Percentiles rank a stretch among this genome's conserved stretches.
These are phyloP conservation scores for Tolypocladium album DNA, from an alignment of 2,329 filamentous ascomycete genomes.

Conservation along the genomic window DNA sequence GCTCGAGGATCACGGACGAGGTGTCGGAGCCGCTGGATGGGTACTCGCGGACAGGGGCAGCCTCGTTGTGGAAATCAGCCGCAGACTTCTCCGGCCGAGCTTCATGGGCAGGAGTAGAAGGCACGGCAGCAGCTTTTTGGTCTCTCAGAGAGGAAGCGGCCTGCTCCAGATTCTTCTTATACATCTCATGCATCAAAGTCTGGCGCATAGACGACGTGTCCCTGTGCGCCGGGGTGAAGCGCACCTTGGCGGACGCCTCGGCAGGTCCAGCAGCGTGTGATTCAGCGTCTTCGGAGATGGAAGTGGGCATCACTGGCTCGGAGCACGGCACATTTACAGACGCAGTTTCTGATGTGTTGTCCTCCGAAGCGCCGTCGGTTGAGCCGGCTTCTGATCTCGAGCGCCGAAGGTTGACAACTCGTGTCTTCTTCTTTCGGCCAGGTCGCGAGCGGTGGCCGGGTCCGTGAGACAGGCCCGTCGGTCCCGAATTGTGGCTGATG, in stretches of 20 bases:
- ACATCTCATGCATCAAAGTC: conserved; percentile 13
- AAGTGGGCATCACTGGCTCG: conserved; percentile 44
- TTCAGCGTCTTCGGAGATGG: conserved; percentile 49
- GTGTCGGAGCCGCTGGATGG: conserved; percentile 30
- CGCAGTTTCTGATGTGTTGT: conserved; percentile 41
- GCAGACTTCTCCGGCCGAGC: conserved; percentile 11
- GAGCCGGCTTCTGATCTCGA: conserved; percentile 44
- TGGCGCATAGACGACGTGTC: conserved; percentile 8
- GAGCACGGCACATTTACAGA: conserved; percentile 51
- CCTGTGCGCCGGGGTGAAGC: conserved; percentile 21
- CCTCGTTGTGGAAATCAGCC: conserved; percentile 16
- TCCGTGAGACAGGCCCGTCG: conserved; percentile 53
- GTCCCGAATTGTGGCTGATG: conserved; percentile 48
- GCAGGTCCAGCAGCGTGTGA: conserved; percentile 27
- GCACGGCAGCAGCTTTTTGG: conserved; percentile 6
- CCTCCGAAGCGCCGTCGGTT: conserved; percentile 34
- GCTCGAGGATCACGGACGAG: conserved; percentile 56
- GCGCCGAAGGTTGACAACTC: conserved; percentile 71
- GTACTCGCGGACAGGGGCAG: conserved; percentile 18
- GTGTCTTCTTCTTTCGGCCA: conserved; percentile 69
- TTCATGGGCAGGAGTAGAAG: not conserved
- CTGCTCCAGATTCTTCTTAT: conserved; percentile 12
- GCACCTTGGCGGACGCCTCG: conserved; percentile 25
- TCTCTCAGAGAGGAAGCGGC: conserved; percentile 11
- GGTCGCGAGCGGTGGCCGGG: conserved; percentile 49